phyloP scores from a whole-genome alignment of 2,329 filamentous ascomycete genomes.

The Salinomyces thailandicus region DNA sequence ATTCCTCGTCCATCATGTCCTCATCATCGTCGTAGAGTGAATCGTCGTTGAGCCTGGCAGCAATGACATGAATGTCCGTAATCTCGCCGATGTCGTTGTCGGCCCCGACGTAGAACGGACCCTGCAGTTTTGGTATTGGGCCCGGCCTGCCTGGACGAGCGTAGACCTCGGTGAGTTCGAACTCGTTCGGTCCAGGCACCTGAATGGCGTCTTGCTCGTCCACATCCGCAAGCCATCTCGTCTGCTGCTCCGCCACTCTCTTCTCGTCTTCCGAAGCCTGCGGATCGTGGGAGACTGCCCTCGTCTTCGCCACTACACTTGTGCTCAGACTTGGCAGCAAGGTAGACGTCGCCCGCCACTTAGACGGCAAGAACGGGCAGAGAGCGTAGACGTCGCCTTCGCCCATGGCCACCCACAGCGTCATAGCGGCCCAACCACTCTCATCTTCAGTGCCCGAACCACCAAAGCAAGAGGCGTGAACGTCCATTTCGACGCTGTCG shows the following conservation, averaged over 20 bases:
- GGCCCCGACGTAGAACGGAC: slow-evolving; percentile 47
- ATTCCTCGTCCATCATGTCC: slow-evolving; percentile 23
- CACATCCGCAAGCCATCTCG: slow-evolving; percentile 48
- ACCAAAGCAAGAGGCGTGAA: slow-evolving; percentile 82
- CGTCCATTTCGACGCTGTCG: slow-evolving; percentile 86
- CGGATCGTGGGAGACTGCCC: slow-evolving; percentile 32
- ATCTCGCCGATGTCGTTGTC: slow-evolving; percentile 46
- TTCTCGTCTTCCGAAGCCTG: slow-evolving; percentile 36
- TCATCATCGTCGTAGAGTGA: slow-evolving; percentile 44
- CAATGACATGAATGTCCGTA: slow-evolving; percentile 50
- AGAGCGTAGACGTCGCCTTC: slow-evolving; percentile 89
- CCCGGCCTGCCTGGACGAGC: slow-evolving; percentile 44
- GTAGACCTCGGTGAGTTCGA: slow-evolving; percentile 43
- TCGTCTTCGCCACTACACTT: slow-evolving; percentile 64
- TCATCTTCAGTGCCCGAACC: slow-evolving; percentile 51
- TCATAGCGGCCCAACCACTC: slow-evolving; percentile 82
- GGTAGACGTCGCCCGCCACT: slow-evolving; percentile 64
- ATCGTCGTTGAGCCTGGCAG: slow-evolving; percentile 42
- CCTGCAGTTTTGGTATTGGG: slow-evolving; percentile 50
- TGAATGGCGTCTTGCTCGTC: slow-evolving; percentile 43
- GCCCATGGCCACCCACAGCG: slow-evolving; percentile 90
- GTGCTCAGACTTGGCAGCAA: slow-evolving; percentile 74
- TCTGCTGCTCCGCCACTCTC: slow-evolving; percentile 42
- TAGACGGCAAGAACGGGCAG: slow-evolving; percentile 77
- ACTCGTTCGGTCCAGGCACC: slow-evolving; percentile 25